phyloP scores from a whole-genome alignment of 2,329 filamentous ascomycete species.

The Penicillium olsonii region DNA sequence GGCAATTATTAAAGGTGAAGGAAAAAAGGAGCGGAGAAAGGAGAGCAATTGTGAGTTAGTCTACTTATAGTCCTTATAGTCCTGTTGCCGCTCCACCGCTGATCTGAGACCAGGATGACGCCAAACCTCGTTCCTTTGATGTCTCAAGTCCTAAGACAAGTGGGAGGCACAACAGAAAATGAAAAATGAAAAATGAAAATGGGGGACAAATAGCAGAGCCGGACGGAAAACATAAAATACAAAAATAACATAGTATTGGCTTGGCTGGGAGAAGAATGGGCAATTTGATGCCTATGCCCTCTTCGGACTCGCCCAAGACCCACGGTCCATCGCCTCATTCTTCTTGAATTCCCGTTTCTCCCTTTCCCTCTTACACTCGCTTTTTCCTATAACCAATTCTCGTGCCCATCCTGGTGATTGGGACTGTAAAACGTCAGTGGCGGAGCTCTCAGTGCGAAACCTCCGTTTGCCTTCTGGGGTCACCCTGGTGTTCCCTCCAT shows the following conservation, averaged over 20 bases:
- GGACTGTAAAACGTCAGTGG: constrained; percentile 9
- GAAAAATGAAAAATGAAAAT: no score
- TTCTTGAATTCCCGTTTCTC: neutral
- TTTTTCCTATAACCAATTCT: neutral
- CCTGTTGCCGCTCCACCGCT: constrained; percentile 8
- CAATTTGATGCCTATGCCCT: neutral
- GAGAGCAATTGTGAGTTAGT: neutral
- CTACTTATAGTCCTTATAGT: constrained; percentile 9
- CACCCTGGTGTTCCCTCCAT: constrained; percentile 10
- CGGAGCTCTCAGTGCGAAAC: constrained; percentile 3
- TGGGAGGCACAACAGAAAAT: no score
- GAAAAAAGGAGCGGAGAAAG: neutral
- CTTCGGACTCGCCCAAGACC: neutral
- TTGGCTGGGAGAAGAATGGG: constrained; percentile 1
- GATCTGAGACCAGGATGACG: constrained; percentile 1
- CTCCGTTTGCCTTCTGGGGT: constrained; percentile 1
- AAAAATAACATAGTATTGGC: neutral
- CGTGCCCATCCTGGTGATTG: constrained; percentile 2
- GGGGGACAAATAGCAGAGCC: no score
- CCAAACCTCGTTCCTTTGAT: neutral
- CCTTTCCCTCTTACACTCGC: neutral
- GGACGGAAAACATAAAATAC: neutral
- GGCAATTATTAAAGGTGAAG: neutral
- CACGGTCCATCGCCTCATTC: neutral
- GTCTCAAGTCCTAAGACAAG: neutral